Evolutionary conservation across 2,329 filamentous ascomycete genomes (phyloP), one percentile per base, ranked within the genome.

Genomic region (Paraphaeosphaeria sporulosa): DNA sequence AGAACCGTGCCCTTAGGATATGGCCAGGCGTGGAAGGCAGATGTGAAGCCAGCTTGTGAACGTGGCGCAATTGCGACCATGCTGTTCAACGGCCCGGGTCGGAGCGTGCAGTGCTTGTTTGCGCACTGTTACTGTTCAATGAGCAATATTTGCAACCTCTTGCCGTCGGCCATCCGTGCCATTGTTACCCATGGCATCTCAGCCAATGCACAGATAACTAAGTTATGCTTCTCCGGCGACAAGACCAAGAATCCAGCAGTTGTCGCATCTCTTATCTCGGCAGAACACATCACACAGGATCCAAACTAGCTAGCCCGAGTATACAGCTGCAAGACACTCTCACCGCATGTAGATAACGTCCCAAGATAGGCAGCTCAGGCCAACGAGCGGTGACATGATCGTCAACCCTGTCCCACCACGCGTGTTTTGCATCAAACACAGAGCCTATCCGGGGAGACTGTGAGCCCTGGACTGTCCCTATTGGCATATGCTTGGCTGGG

Each of bases 351-450:
- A 64, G 71, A 71, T 63, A 60, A 64, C 63, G 63, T 57, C 67
- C 73, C 70, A 54, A 65, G 72, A 76, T 77, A 77, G 75, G 75
- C 76, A 76, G 71, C 69, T 73, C 54, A 44, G 60, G 54, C 48
- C 64, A 63, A 64, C 61, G 61, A 27, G 61, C 64, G 62, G 61
- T 63, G 65, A 65, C 65, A 66, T 62, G 61, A 50, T 63, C 50
- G 62, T 61, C 50, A 60, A 57, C 54, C 51, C 59, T 70, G 64
- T 68, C 30, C 57, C 52, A 60, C 57, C 47, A 55, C 58, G 60
- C 57, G 61, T 61, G 38, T 54, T 66, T 69, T 75, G 70, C 71
- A 62, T 64, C 59, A 57, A 46, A 30, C 49, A 13, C 27, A 46
- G 53, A 27, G 57, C 67, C 60, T 63, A 64, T 64, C 65, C 59